phyloP scores from a whole-genome alignment of 805 yeast species.

The Kazachstania bromeliacearum region DNA sequence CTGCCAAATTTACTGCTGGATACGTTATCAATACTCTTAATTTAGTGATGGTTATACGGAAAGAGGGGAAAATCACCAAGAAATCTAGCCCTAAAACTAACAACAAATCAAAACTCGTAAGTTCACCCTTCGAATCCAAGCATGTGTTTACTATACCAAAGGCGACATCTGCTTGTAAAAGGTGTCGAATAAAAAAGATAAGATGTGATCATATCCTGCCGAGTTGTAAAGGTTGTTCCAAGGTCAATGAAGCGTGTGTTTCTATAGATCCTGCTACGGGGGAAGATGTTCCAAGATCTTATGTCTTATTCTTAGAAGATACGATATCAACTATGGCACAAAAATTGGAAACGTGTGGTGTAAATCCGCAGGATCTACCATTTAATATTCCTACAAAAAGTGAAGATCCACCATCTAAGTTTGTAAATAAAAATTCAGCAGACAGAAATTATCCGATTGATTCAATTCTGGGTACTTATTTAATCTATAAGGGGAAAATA shows the following conservation, averaged over 20 bases:
- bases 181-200: constrained; percentile 64
- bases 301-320: constrained; percentile 63
- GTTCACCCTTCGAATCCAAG: too few relatives aligned
- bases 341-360: constrained; percentile 37
- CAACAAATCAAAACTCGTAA: too few relatives aligned
- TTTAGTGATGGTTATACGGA: too few relatives aligned
- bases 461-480: constrained; percentile 19
- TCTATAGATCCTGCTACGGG: constrained; percentile 86
- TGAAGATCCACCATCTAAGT: constrained; percentile 21
- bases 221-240: constrained; percentile 45
- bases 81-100: too few relatives aligned
- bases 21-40: neutral
- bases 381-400: constrained; percentile 24
- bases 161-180: constrained; percentile 73
- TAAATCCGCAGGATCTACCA: constrained; percentile 25
- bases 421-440: neutral
- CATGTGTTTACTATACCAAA: constrained; percentile 44
- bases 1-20: neutral
- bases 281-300: constrained; percentile 73
- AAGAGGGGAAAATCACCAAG: too few relatives aligned
- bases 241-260: constrained; percentile 63
- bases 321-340: constrained; percentile 48
- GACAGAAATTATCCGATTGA: constrained; percentile 14
- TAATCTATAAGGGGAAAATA: constrained; percentile 17
- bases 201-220: constrained; percentile 55